Percentiles rank a stretch among this genome's conserved stretches.
phyloP scores from a whole-genome alignment of 2,329 filamentous ascomycete species.

The Amylocarpus encephaloides region DNA sequence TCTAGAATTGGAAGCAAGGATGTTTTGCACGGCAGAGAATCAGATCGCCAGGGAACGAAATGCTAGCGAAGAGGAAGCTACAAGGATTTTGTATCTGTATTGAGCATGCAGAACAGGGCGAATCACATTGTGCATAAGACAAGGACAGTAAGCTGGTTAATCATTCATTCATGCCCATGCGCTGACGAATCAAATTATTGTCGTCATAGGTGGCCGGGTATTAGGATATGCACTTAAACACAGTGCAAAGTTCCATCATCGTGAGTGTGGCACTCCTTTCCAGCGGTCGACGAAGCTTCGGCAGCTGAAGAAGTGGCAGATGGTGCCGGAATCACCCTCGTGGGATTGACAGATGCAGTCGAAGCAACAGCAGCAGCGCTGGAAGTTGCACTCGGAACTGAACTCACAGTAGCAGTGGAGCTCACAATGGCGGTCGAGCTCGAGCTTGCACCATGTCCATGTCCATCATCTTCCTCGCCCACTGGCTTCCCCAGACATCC shows the following conservation, averaged over 20 bases:
- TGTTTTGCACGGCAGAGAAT: too few relatives aligned
- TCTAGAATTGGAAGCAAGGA: too few relatives aligned
- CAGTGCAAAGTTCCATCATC: constrained; percentile 37
- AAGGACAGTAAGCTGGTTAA: too few relatives aligned
- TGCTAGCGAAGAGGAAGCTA: too few relatives aligned
- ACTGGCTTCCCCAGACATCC: constrained; percentile 48
- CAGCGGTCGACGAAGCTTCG: constrained; percentile 9
- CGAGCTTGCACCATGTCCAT: not conserved
- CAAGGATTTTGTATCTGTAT: too few relatives aligned
- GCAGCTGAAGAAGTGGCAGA: constrained; percentile 8
- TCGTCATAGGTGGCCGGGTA: not conserved
- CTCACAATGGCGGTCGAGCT: not conserved
- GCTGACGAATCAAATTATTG: too few relatives aligned
- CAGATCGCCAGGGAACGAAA: too few relatives aligned
- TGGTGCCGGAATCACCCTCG: not conserved
- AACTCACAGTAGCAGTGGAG: not conserved
- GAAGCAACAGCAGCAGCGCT: constrained; percentile 18
- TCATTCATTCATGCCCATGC: too few relatives aligned
- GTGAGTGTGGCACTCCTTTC: constrained; percentile 37
- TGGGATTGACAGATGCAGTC: constrained; percentile 3
- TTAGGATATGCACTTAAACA: constrained; percentile 18
- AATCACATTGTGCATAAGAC: too few relatives aligned
- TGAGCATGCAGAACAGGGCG: too few relatives aligned
- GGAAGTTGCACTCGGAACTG: not conserved
- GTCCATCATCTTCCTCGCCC: not conserved